Conservation (phyloP, 768 basidiomycete species). For the Rhizopogon vinicolor region DNA sequence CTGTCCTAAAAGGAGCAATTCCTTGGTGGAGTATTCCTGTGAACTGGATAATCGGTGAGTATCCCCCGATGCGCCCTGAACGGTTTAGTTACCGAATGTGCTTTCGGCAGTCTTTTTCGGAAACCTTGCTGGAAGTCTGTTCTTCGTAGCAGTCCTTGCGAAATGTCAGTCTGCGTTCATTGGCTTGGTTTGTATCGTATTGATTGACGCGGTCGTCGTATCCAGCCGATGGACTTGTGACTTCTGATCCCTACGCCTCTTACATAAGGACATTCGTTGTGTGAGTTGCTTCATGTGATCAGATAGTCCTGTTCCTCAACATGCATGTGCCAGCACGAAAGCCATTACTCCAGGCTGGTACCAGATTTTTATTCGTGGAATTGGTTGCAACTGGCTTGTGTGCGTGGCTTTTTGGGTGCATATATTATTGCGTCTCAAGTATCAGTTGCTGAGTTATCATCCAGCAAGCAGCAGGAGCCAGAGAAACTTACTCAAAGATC, state of each 20-base stretch:
- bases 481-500: constrained; percentile 67
- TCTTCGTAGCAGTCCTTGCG: constrained; percentile 62
- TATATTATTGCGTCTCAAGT: neutral
- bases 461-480: constrained; percentile 67
- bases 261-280: constrained; percentile 52
- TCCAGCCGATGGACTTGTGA: constrained; percentile 57
- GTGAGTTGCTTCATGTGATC: constrained; percentile 35
- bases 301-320: neutral
- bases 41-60: constrained; percentile 64
- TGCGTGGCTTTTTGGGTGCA: constrained; percentile 70
- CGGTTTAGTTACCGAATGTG: neutral
- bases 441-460: constrained; percentile 1
- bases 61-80: neutral
- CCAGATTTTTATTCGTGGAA: constrained; percentile 68
- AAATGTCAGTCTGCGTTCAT: constrained; percentile 42
- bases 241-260: constrained; percentile 49
- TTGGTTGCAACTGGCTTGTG: constrained; percentile 77
- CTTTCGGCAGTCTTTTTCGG: constrained; percentile 53
- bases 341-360: constrained; percentile 64
- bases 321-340: constrained; percentile 42
- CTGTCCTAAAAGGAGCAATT: constrained; percentile 50
- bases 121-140: constrained; percentile 64
- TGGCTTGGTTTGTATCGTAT: neutral
- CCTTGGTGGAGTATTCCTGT: constrained; percentile 67
- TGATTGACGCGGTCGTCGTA: neutral